These are phyloP conservation scores for Skeletonema marinoi DNA, from an alignment of 108 stramenopile genomes.

Conservation along the genomic window DNA sequence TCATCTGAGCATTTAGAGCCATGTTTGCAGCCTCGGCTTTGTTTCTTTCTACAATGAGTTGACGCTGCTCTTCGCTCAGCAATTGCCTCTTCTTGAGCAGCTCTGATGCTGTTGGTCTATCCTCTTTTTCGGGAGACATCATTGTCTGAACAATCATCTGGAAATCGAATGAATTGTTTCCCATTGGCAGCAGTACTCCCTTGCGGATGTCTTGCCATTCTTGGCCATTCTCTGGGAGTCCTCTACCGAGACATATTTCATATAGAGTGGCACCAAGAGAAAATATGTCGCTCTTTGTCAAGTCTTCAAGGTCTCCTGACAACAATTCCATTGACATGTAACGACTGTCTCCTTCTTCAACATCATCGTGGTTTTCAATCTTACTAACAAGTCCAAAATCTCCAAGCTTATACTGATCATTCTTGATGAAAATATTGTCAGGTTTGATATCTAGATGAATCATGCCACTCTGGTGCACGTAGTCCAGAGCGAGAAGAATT, in stretches of 20 bases:
- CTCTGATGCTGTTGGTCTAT: constrained; percentile 75
- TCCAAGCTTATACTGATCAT: constrained; percentile 90
- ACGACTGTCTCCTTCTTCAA: constrained; percentile 94
- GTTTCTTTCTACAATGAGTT: constrained; percentile 76
- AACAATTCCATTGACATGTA: constrained; percentile 95
- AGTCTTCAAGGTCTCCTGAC: constrained; percentile 80
- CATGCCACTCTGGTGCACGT: constrained; percentile 84
- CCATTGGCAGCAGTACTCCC: constrained; percentile 64
- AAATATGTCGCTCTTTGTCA: constrained; percentile 95
- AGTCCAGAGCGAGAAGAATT: constrained; percentile 84
- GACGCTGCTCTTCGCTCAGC: constrained; percentile 87
- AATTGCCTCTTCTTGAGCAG: constrained; percentile 76
- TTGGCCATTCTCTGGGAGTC: constrained; percentile 82
- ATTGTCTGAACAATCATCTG: constrained; percentile 72
- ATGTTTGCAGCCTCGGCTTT: constrained; percentile 75
- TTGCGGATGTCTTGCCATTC: constrained; percentile 92
- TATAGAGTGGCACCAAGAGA: constrained; percentile 91
- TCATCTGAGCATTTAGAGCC: constrained; percentile 54
- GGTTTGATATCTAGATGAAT: constrained; percentile 96
- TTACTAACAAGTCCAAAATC: constrained; percentile 91
- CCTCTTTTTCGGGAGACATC: constrained; percentile 73
- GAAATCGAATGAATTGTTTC: constrained; percentile 69
- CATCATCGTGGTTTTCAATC: constrained; percentile 62
- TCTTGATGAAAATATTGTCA: constrained; percentile 94
- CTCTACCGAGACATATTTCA: constrained; percentile 79